Evolutionary conservation across 371 early-diverging fungal species (phyloP).

Genomic region (Syncephalastrum racemosum): DNA sequence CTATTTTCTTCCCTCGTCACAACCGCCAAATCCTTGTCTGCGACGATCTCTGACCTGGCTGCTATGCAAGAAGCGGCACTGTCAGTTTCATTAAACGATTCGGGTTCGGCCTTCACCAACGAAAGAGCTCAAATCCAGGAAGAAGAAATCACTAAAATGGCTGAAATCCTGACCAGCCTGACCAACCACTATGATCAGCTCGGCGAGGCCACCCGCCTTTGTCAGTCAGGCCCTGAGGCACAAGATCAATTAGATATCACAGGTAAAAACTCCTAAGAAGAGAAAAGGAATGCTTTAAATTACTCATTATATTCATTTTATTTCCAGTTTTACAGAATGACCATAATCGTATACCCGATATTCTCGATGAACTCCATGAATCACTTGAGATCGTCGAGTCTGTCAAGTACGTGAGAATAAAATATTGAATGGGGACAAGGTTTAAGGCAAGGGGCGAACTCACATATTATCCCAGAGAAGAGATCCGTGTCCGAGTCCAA

Average conservation of each 20-base stretch:
- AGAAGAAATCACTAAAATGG: constrained; percentile 43
- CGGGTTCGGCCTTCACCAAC: constrained; percentile 24
- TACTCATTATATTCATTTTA: neutral
- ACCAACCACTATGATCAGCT: constrained; percentile 51
- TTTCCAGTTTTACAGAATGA: constrained; percentile 35
- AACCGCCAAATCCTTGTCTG: constrained; percentile 26
- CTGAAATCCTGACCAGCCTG: constrained; percentile 45
- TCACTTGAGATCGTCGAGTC: constrained; percentile 35
- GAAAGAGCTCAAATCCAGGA: constrained; percentile 40
- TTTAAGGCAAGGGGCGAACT: too few relatives aligned
- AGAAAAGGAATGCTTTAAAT: neutral
- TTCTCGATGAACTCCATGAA: constrained; percentile 32
- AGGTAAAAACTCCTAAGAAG: constrained; percentile 15
- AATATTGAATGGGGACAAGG: too few relatives aligned
- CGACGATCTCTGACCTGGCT: constrained; percentile 26
- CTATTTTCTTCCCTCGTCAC: constrained; percentile 18
- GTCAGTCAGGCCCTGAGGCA: constrained; percentile 35
- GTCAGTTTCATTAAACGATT: constrained; percentile 27
- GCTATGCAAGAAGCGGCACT: constrained; percentile 24
- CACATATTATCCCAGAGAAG: constrained; percentile 29
- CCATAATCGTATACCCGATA: constrained; percentile 43
- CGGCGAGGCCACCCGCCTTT: constrained; percentile 42
- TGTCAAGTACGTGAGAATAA: constrained; percentile 18
- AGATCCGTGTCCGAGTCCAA: constrained; percentile 28
- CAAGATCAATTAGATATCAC: constrained; percentile 35